Evolutionary conservation across 768 basidiomycete genomes (phyloP).

Genomic region (Royoungia palumana): DNA sequence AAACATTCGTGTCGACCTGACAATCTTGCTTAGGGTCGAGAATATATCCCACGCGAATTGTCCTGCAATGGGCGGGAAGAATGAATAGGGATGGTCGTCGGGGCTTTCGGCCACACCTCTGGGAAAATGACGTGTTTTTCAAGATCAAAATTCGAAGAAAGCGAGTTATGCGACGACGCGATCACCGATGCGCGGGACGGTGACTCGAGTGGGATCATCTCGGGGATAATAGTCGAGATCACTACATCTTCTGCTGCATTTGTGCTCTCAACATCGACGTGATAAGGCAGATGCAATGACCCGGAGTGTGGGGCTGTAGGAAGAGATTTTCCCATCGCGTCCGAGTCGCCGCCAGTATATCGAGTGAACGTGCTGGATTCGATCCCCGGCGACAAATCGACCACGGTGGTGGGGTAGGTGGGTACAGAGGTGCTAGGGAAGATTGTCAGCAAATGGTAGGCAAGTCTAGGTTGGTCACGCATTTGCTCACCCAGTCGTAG

Average conservation of each 20-base stretch:
- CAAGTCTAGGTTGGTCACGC: background rate
- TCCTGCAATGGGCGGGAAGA: background rate
- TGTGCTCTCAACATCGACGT: conserved; percentile 2
- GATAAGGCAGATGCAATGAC: conserved; percentile 3
- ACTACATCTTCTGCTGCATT: conserved; percentile 3
- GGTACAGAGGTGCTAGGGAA: conserved; percentile 12
- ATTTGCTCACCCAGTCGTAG: conserved; percentile 7
- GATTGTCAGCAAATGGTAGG: conserved; percentile 10
- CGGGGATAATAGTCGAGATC: conserved; percentile 10
- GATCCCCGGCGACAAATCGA: conserved; percentile 20
- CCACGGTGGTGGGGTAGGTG: conserved; percentile 18
- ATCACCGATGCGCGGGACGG: conserved; percentile 18
- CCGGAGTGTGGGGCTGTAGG: background rate
- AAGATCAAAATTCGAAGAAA: conserved; percentile 27
- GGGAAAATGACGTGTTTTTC: conserved; percentile 4
- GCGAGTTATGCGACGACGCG: conserved; percentile 33
- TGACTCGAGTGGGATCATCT: conserved; percentile 22
- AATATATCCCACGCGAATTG: conserved; percentile 7
- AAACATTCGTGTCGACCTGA: background rate
- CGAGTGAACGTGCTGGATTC: conserved; percentile 10
- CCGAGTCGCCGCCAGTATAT: background rate
- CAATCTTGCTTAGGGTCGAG: background rate
- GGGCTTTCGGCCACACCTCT: conserved; percentile 23
- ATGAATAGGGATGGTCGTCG: conserved; percentile 13
- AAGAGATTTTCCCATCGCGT: conserved; percentile 5